Conservation (phyloP, 371 early-diverging fungal species). For the Mucor circinelloides region DNA sequence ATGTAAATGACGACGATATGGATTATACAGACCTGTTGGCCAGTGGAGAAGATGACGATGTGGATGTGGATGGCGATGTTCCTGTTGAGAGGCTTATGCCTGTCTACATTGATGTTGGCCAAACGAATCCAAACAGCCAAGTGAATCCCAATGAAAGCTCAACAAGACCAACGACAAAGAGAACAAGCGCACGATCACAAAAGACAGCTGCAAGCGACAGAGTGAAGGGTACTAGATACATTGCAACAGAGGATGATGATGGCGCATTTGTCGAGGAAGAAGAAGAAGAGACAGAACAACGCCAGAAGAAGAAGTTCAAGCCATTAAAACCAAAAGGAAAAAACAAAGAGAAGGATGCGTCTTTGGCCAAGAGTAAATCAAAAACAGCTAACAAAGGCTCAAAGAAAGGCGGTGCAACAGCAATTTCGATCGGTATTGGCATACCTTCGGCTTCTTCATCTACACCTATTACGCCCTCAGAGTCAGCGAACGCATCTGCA, state of each 20-base stretch:
- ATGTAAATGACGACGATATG: neutral
- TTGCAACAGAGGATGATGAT: neutral
- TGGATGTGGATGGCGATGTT: neutral
- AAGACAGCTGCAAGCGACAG: neutral
- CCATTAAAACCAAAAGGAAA: neutral
- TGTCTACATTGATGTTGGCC: neutral
- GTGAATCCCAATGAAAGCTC: neutral
- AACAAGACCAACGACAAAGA: neutral
- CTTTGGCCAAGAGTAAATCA: neutral
- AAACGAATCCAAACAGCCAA: too few species aligned
- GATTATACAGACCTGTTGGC: neutral
- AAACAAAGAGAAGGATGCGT: neutral
- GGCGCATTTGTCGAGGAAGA: neutral
- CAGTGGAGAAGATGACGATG: neutral
- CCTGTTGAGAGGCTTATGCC: neutral
- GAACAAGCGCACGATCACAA: neutral
- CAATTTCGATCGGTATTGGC: slow-evolving; percentile 10
- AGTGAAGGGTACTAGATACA: neutral
- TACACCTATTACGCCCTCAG: neutral
- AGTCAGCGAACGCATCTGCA: neutral
- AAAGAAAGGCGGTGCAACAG: neutral
- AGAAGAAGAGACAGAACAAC: neutral
- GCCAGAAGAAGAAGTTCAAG: neutral
- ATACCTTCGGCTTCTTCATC: slow-evolving; percentile 1
- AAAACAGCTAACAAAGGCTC: neutral